Percentiles rank a stretch among this genome's conserved stretches.
Evolutionary conservation across 2,329 filamentous ascomycete species (phyloP).

Genomic region (Hypomyces perniciosus): DNA sequence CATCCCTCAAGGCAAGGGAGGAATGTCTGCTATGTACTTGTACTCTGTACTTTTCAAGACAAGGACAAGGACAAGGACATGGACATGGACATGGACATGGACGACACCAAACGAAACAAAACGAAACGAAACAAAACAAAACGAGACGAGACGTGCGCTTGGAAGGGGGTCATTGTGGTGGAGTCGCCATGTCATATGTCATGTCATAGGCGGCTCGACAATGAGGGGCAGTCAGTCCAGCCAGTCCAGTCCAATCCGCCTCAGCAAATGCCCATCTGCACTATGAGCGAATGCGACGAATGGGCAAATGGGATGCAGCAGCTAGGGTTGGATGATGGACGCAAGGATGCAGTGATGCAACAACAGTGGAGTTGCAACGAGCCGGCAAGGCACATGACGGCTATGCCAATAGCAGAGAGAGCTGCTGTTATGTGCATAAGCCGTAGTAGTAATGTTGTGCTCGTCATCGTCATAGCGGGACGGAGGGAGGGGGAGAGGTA

Average conservation of each 20-base stretch:
- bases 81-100: too few relatives aligned
- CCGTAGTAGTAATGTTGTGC: constrained; percentile 3
- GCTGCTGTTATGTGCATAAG: background rate
- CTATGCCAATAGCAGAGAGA: constrained; percentile 4
- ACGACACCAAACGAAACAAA: too few relatives aligned
- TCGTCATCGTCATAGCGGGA: constrained; percentile 14
- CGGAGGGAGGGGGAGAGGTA: constrained; percentile 36
- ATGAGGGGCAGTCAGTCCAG: constrained; percentile 5
- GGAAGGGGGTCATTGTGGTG: background rate
- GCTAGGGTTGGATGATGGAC: background rate
- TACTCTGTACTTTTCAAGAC: too few relatives aligned
- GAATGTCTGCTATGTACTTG: too few relatives aligned
- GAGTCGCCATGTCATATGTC: background rate
- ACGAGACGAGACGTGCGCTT: background rate
- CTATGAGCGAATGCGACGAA: background rate
- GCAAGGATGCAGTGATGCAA: constrained; percentile 2
- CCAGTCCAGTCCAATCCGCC: too few relatives aligned
- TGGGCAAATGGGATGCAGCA: background rate
- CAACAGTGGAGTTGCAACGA: constrained; percentile 10
- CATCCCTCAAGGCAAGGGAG: background rate
- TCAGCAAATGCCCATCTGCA: too few relatives aligned
- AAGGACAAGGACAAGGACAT: too few relatives aligned
- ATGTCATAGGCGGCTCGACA: constrained; percentile 4
- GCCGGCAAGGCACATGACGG: constrained; percentile 7
- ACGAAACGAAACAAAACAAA: background rate